phyloP scores from a whole-genome alignment of 306 rosid species.

The Elaeagnus macrophylla region DNA sequence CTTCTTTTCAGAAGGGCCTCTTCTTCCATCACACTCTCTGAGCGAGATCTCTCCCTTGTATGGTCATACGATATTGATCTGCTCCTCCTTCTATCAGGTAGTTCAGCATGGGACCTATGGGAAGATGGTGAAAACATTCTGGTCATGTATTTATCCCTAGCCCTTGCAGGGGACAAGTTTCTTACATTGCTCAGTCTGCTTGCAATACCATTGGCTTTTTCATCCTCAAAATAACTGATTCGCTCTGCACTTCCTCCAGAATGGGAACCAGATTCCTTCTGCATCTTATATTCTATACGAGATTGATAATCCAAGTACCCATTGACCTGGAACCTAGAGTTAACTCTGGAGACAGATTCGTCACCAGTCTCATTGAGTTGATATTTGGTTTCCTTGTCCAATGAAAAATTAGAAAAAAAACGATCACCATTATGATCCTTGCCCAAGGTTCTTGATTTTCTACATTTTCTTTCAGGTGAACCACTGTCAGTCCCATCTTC shows the following conservation, averaged over 20 bases:
- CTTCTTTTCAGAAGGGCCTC: slow-evolving; percentile 43
- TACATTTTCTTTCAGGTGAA: slow-evolving; percentile 4
- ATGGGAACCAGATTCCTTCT: slow-evolving; percentile 24
- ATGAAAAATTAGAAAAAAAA: no score
- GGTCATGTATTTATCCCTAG: slow-evolving; percentile 33
- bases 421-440: no score
- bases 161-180: slow-evolving; percentile 38
- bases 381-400: no score
- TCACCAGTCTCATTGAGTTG: no score
- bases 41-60: slow-evolving; percentile 49
- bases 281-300: slow-evolving; percentile 23
- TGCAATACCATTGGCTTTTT: slow-evolving; percentile 25
- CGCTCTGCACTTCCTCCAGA: slow-evolving; percentile 31
- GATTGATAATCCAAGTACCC: slow-evolving; percentile 32
- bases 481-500: slow-evolving; percentile 9
- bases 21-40: slow-evolving; percentile 53
- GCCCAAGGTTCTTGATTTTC: neutral
- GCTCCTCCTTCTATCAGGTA: slow-evolving; percentile 26
- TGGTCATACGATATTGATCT: slow-evolving; percentile 54
- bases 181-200: slow-evolving; percentile 17
- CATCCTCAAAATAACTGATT: slow-evolving; percentile 27
- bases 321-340: slow-evolving; percentile 26
- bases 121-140: slow-evolving; percentile 32
- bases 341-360: no score
- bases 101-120: slow-evolving; percentile 14